phyloP scores from a whole-genome alignment of 441 rosid species.

The Pelargonium cotyledonis region DNA sequence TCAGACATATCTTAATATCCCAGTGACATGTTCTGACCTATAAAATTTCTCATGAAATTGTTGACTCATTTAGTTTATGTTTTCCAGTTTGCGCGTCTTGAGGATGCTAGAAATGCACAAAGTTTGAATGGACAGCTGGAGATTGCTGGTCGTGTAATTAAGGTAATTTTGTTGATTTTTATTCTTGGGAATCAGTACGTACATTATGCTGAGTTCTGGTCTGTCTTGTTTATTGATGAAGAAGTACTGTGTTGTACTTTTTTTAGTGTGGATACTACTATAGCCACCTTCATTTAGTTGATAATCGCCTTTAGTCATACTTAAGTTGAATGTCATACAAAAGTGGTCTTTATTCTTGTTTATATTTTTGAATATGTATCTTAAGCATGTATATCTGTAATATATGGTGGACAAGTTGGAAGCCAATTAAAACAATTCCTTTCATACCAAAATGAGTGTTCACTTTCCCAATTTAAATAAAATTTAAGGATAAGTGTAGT shows the following conservation, averaged over 20 bases:
- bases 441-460: no score
- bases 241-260: background rate
- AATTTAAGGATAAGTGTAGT: no score
- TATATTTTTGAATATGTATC: no score
- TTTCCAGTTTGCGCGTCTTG: slow-evolving; percentile 84
- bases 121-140: slow-evolving; percentile 89
- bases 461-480: no score
- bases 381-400: no score
- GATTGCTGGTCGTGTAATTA: slow-evolving; percentile 87
- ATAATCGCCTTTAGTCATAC: no score
- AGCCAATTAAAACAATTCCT: no score
- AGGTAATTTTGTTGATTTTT: slow-evolving; percentile 37
- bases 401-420: no score
- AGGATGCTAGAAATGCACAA: slow-evolving; percentile 87
- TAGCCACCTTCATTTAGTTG: background rate
- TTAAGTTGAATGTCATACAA: no score
- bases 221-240: background rate
- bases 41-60: slow-evolving; percentile 4
- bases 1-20: background rate
- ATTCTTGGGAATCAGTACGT: background rate
- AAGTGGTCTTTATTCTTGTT: no score
- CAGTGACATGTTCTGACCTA: background rate
- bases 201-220: background rate
- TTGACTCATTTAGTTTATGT: slow-evolving; percentile 6
- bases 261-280: background rate